Evolutionary conservation across 75 land plant species (phyloP).

Genomic region (Gnetum montanum): DNA sequence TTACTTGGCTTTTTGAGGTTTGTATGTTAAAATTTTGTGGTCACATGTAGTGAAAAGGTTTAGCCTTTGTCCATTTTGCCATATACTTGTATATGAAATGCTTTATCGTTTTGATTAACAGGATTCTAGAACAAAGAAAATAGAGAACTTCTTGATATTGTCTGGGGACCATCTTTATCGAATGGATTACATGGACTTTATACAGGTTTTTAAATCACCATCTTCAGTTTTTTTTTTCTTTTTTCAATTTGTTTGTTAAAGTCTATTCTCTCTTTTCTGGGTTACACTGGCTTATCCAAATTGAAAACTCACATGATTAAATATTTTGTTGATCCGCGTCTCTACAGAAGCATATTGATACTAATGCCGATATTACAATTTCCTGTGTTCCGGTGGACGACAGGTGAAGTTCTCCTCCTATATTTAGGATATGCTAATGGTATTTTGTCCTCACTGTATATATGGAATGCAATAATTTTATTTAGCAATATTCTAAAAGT

Average conservation of each 20-base stretch:
- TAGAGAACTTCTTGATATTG: slow-evolving; percentile 48
- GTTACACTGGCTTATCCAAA: too few species aligned
- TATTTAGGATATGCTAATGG: too few species aligned
- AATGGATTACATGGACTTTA: slow-evolving; percentile 79
- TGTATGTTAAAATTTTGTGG: neutral
- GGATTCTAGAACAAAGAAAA: slow-evolving; percentile 16
- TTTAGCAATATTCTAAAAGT: too few species aligned
- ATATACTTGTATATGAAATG: slow-evolving; percentile 27
- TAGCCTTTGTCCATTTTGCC: slow-evolving; percentile 29
- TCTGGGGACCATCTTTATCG: slow-evolving; percentile 68
- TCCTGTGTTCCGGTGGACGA: slow-evolving; percentile 51
- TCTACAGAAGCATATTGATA: slow-evolving; percentile 41
- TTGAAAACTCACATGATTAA: too few species aligned
- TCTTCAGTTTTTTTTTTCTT: neutral
- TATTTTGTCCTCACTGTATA: too few species aligned
- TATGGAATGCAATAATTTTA: too few species aligned
- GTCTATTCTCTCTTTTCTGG: too few species aligned
- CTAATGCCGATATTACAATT: slow-evolving; percentile 38
- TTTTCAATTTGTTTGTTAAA: too few species aligned
- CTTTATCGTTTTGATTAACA: slow-evolving; percentile 14
- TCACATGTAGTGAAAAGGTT: slow-evolving; percentile 8
- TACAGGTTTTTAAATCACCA: slow-evolving; percentile 33
- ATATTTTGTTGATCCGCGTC: too few species aligned
- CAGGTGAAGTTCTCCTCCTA: slow-evolving; percentile 16
- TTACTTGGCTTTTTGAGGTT: slow-evolving; percentile 72